Base-by-base conservation (phyloP, 345 rosid species). In the Physaria fendleri region DNA sequence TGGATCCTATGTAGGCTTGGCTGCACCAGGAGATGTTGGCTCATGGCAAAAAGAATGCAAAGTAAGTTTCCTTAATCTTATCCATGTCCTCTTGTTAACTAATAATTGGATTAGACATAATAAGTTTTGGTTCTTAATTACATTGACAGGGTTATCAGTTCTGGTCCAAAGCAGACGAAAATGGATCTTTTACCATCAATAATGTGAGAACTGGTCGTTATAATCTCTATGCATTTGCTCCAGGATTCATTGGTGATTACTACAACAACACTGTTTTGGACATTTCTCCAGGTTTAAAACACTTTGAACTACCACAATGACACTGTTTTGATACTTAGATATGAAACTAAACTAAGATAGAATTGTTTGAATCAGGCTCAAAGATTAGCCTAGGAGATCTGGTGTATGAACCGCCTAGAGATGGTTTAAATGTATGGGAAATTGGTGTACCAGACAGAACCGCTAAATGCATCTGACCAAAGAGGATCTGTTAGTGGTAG, bases 31-130 rank as follows among this genome's bases (percentile, higher is more conserved):
- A 74, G 89, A 86, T 16, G 72, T 52, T 42, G 99, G 97, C 53
- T 86, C 97, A 7, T 92, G 97, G 99, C 99, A 92, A 75, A 80
- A 49, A 56, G 99, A 88, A 79, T 69, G 72, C 81, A 92, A 85
- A 87, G 96, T 84, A 66, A 44, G n/a, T 34, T 38, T 63, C 44
- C 48, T n/a, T 66, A 47, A 34, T 49, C 22, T 38, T 66, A 39
- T 20, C n/a, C 16, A 39, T 13, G 8, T 50, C 3, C 41, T 6
- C 42, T 30, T 57, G 38, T 40, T 51, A 10, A 32, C 6, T 12
- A 32, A 47, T n/a, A 14, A 6, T 11, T 30, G 6, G 24, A 50
- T 50, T 29, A 50, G 9, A 28, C 5, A 10, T 10, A 21, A 50
- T n/a, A n/a, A n/a, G 4, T 50, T 18, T 18, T 32, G 25, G 40